Base-by-base conservation (phyloP, 257 asterid genomes). In the Solanum ossicruentum region DNA sequence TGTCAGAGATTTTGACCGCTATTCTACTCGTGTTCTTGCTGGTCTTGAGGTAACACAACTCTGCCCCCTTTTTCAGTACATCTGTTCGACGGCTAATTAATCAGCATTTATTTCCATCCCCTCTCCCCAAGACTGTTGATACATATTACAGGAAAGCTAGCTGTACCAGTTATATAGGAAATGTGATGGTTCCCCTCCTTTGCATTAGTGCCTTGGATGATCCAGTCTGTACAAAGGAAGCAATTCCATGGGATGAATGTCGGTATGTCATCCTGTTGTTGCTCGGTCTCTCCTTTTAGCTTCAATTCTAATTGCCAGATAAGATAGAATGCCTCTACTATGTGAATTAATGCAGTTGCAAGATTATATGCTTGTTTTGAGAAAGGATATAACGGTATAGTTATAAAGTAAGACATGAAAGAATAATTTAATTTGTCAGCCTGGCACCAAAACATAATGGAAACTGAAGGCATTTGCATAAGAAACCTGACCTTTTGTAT, bases 211-310 rank as follows among this genome's bases (percentile, higher is more conserved):
- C 97, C 55, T 58, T 92, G 89, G 99, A 96, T 85, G 99, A 96
- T 90, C 98, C 99, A 80, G 92, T 96, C 77, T 96, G 99, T 85
- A 92, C 99, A 23, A 85, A 88, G 84, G 99, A 96, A 89, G 98
- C 98, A 85, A 93, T 96, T 85, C 98, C 99, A 81, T 92, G 95
- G 95, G 99, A 95, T 86, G 99, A 96, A 85, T 93, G 97, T 90
- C 81, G 96, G 97, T 91, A 69, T 26, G 83, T 65, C n/a, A 63
- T 82, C 85, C 47, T 75, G 15, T 11, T 52, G 63, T 65, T 84
- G 75, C 65, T 16, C 1, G 39, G 16, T 77, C 12, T 75, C 16
- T 78, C 49, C 83, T 52, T 78, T 78, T 52, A 28, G 83, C 18
- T 78, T 28, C 45, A 16, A n/a, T 52, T 72, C 18, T 1, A 52